Evolutionary conservation across 768 basidiomycete species (phyloP), one percentile per base, ranked within the genome.

Genomic region (Tylopilus plumbeoviolaceoides): DNA sequence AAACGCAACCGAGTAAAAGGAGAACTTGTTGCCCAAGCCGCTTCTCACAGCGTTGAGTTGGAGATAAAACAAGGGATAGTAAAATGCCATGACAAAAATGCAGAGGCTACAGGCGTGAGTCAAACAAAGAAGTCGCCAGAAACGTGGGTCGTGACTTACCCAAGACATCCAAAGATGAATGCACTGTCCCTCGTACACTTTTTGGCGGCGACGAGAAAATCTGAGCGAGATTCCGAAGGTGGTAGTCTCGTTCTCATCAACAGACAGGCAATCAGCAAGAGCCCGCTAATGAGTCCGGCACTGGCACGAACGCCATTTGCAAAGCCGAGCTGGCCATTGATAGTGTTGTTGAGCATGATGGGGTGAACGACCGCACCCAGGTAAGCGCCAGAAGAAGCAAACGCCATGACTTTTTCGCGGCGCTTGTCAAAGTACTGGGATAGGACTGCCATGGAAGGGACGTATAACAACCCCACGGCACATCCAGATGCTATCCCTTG

Each of bases 291-390:
- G 18, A 81, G 56, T 38, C 59, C 72, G 0, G 75, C 78, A 49
- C 70, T 76, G 14, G 68, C 71, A 4, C 77, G 70, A 20, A 74
- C 73, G 17, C 73, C 72, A 30, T 68, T 72, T 14, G 66, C 70
- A 40, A 82, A 76, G 4, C 84, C 81, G 15, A 77, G 69, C 3
- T 57, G 58, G 4, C 76, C 74, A 50, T 74, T 76, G 53, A 48
- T 56, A 3, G 60, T 68, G 36, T 75, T 71, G 61, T 87, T 86
- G 18, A 88, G 70, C 72, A 85, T 76, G 58, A 85, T 82, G 3
- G 83, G 81, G 52, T 84, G 82, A 9, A 86, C 60, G 21, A 80
- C 73, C 11, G 81, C 83, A 3, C 85, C 85, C 14, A 83, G 62
- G 17, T 78, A 81, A n/a, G 82, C 76, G 20, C 77, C 78, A 17